These are phyloP conservation scores for Phaffomyces opuntiae DNA, from an alignment of 805 yeast species.

Conservation along the genomic window DNA sequence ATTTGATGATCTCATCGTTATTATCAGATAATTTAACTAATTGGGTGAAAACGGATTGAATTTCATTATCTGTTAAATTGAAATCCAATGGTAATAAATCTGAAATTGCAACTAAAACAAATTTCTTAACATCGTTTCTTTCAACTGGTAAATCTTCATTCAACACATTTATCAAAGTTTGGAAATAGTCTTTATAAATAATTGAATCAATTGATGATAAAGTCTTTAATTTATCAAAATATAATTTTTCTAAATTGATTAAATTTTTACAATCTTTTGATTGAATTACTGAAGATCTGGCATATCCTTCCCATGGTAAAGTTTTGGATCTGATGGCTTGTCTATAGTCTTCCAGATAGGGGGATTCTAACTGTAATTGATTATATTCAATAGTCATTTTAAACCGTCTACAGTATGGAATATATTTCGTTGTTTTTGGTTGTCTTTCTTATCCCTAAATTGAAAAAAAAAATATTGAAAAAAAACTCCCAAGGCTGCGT, in stretches of 20 bases:
- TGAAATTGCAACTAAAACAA: slow-evolving; percentile 52
- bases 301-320: slow-evolving; percentile 88
- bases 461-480: neutral
- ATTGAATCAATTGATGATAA: slow-evolving; percentile 23
- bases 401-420: no score
- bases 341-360: slow-evolving; percentile 56
- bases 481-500: no score
- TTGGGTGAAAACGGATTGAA: slow-evolving; percentile 10
- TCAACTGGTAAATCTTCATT: slow-evolving; percentile 43
- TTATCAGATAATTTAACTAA: slow-evolving; percentile 48
- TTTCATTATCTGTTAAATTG: neutral
- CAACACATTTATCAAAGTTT: slow-evolving; percentile 47
- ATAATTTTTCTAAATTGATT: slow-evolving; percentile 27
- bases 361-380: slow-evolving; percentile 47
- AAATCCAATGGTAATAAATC: slow-evolving; percentile 38
- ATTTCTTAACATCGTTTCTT: slow-evolving; percentile 55
- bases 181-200: slow-evolving; percentile 46
- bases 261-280: slow-evolving; percentile 53
- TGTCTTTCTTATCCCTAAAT: neutral
- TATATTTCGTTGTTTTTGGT: neutral
- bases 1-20: slow-evolving; percentile 49
- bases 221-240: slow-evolving; percentile 25
- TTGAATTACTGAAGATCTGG: slow-evolving; percentile 62
- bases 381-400: slow-evolving; percentile 19
- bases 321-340: slow-evolving; percentile 69